Conservation (phyloP, 495 filamentous ascomycete genomes). For the Aspergillus carlsbadensis region DNA sequence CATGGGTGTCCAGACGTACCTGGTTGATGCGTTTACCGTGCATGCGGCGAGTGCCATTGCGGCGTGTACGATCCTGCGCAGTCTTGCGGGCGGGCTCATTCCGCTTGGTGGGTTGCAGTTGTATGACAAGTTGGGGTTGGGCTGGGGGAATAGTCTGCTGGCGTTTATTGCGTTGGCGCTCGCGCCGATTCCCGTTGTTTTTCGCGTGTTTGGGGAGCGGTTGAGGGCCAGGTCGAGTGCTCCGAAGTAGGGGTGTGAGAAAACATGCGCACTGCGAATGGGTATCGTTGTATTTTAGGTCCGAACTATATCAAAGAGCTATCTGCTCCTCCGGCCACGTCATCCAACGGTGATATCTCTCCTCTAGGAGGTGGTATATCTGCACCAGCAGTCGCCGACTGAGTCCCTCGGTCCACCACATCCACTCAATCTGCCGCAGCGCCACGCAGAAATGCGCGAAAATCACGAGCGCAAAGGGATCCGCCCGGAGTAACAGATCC, state of each 20-base stretch:
- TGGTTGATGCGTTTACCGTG: constrained; percentile 59
- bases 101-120: constrained; percentile 55
- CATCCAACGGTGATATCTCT: constrained; percentile 23
- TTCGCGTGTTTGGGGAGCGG: neutral
- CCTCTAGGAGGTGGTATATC: constrained; percentile 19
- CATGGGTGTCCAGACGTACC: constrained; percentile 46
- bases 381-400: constrained; percentile 24
- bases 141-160: constrained; percentile 57
- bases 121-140: constrained; percentile 43
- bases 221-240: neutral
- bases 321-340: constrained; percentile 24
- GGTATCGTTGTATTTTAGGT: no score
- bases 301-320: no score
- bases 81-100: constrained; percentile 16
- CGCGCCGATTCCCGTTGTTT: constrained; percentile 40
- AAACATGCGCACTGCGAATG: no score
- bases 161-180: constrained; percentile 52
- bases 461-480: constrained; percentile 28
- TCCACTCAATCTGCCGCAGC: constrained; percentile 26
- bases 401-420: constrained; percentile 36
- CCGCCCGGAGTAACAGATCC: constrained; percentile 4
- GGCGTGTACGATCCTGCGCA: constrained; percentile 15
- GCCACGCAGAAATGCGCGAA: constrained; percentile 31
- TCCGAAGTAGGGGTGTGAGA: no score
- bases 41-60: constrained; percentile 50